Evolutionary conservation across 1,284 basidiomycete species (phyloP), one percentile per base, ranked within the genome.

Genomic region (Rhodotorula sp.): DNA sequence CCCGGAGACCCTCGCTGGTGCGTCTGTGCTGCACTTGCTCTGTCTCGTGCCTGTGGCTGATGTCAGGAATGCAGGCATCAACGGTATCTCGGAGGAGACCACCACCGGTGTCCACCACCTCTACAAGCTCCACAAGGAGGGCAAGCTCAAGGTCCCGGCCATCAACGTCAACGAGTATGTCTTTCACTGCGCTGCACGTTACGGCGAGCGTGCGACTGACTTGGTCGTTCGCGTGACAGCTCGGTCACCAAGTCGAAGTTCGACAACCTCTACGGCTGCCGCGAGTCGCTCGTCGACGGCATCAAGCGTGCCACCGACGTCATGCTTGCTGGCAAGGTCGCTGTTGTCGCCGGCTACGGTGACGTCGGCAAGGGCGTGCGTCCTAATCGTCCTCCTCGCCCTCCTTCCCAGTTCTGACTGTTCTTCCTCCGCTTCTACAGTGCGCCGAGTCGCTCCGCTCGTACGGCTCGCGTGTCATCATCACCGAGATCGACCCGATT

Each of bases 201-300:
- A 41, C 12, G 4, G 19, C 10, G 25, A 23, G 27, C 59, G 27
- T 34, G 17, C 4, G 7, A 25, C 61, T 61, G 41, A 61, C 61
- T 1, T 7, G 14, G 21, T 14, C 23, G 17, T 45, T 19, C 54
- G 14, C 49, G 8, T 41, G 14, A 16, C 61, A 71, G 70, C 66
- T 97, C 96, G 42, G 97, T 99, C 81, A 99, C 97, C 80, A 99
- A 99, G 86, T 97, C 94, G 82, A 99, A 99, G 87, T 99, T 99
- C 82, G 86, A 87, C 84, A 87, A 87, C 83, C 81, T 83, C 84
- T 97, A 97, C 83, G 94, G 94, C 76, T 99, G 96, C 86, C 92
- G 97, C 81, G 97, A 99, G 85, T 99, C 96, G 64, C 91, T 99
- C 78, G 97, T 99, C 78, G 96, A 99, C 83, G 96, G 96, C 81